phyloP scores from a whole-genome alignment of 1,284 basidiomycete species.

The Xerocomus nothofagi region DNA sequence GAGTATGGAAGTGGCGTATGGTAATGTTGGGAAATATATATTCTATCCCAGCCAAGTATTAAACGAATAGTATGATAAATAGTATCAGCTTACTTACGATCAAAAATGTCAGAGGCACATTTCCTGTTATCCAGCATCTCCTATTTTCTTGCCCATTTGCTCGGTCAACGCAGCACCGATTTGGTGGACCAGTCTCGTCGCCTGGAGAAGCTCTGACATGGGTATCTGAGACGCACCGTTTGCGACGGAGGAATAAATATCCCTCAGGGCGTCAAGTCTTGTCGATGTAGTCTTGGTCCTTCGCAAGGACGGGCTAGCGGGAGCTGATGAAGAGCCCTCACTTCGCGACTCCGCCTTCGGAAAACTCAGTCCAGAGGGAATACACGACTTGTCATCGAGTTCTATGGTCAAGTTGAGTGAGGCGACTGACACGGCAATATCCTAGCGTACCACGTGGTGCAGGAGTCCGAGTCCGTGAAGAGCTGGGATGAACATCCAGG shows the following conservation, averaged over 20 bases:
- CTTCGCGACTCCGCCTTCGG: conserved; percentile 11
- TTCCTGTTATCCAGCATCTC: too few species aligned
- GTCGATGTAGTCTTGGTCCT: conserved; percentile 35
- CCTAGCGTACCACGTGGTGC: conserved; percentile 9
- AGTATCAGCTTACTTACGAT: too few species aligned
- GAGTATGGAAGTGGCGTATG: too few species aligned
- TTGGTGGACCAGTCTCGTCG: conserved; percentile 37
- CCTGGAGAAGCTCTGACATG: conserved; percentile 39
- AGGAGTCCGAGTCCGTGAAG: conserved; percentile 1
- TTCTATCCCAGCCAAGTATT: too few species aligned
- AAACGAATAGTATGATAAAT: too few species aligned
- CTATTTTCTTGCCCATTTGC: conserved; percentile 36
- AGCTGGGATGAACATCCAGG: conserved; percentile 4
- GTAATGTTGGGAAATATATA: too few species aligned
- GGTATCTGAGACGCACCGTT: conserved; percentile 40
- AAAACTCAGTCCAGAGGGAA: background rate
- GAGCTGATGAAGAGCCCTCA: conserved; percentile 6
- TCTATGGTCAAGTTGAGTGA: conserved; percentile 1
- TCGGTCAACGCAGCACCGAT: conserved; percentile 40
- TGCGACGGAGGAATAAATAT: conserved; percentile 36
- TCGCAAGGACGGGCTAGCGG: conserved; percentile 22
- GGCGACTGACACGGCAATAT: background rate
- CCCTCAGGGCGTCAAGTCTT: conserved; percentile 36
- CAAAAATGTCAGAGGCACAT: too few species aligned
- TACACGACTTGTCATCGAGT: background rate